Percentiles rank a stretch among this genome's conserved stretches.
Evolutionary conservation across 805 yeast species (phyloP).

Genomic region (Sungouiella blattae): DNA sequence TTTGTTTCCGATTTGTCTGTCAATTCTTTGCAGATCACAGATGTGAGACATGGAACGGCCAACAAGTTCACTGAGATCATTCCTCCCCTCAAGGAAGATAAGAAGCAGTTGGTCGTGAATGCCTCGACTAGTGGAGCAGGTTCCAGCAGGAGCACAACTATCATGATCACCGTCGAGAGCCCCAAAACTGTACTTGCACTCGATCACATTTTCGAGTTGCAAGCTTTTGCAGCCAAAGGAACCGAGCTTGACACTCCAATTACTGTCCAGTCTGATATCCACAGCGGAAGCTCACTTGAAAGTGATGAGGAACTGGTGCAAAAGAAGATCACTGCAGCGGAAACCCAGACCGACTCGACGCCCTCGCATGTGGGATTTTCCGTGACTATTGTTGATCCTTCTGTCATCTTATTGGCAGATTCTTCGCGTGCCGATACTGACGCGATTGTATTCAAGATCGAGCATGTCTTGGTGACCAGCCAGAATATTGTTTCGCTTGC

Average conservation of each 20-base stretch:
- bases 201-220: constrained; percentile 79
- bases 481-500: constrained; percentile 65
- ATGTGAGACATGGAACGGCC: constrained; percentile 56
- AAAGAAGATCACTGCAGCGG: constrained; percentile 2
- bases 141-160: constrained; percentile 39
- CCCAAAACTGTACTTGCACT: constrained; percentile 80
- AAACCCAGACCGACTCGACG: background rate
- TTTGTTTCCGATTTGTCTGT: constrained; percentile 60
- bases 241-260: constrained; percentile 21
- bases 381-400: constrained; percentile 70
- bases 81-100: constrained; percentile 61
- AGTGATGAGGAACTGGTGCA: background rate
- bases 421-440: constrained; percentile 67
- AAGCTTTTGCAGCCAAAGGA: constrained; percentile 56
- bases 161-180: constrained; percentile 65
- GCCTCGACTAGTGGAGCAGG: constrained; percentile 42
- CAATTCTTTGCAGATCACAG: constrained; percentile 73
- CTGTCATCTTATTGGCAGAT: constrained; percentile 77
- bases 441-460: constrained; percentile 86
- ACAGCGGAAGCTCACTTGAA: background rate
- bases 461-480: constrained; percentile 67
- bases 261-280: constrained; percentile 15
- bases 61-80: constrained; percentile 79
- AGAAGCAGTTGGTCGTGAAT: constrained; percentile 67
- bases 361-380: constrained; percentile 42